Evolutionary conservation across 2,329 filamentous ascomycete genomes (phyloP).

Genomic region (Trichoderma semiorbis): DNA sequence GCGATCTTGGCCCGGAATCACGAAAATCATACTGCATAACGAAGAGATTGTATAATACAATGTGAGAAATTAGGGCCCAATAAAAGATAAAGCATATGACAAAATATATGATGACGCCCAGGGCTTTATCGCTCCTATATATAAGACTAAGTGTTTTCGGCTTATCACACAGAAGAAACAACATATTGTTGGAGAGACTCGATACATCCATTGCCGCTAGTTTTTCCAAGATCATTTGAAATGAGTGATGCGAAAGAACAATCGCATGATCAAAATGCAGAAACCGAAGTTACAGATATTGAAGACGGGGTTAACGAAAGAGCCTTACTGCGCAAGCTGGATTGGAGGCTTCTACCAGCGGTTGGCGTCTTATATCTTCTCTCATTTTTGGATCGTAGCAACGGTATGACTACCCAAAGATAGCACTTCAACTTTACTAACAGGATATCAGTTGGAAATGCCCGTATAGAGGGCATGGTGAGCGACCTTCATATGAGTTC

Average conservation of each 20-base stretch:
- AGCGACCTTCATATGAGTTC: constrained; percentile 51
- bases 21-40: background rate
- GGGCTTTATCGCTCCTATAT: background rate
- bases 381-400: constrained; percentile 56
- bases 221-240: background rate
- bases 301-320: constrained; percentile 47
- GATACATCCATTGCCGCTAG: background rate
- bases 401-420: constrained; percentile 42
- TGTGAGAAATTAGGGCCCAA: background rate
- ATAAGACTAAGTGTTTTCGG: background rate
- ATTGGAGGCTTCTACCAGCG: constrained; percentile 49
- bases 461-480: constrained; percentile 53
- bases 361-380: constrained; percentile 54
- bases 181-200: background rate
- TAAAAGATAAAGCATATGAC: background rate
- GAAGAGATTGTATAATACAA: background rate
- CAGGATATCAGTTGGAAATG: constrained; percentile 50
- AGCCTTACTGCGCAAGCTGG: constrained; percentile 55
- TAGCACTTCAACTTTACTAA: constrained; percentile 27
- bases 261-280: background rate
- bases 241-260: background rate
- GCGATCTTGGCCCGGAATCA: background rate
- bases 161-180: background rate
- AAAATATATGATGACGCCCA: background rate
- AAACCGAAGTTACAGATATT: background rate